Base-by-base conservation (phyloP, 768 basidiomycete species). In the Termitomyces sp. region DNA sequence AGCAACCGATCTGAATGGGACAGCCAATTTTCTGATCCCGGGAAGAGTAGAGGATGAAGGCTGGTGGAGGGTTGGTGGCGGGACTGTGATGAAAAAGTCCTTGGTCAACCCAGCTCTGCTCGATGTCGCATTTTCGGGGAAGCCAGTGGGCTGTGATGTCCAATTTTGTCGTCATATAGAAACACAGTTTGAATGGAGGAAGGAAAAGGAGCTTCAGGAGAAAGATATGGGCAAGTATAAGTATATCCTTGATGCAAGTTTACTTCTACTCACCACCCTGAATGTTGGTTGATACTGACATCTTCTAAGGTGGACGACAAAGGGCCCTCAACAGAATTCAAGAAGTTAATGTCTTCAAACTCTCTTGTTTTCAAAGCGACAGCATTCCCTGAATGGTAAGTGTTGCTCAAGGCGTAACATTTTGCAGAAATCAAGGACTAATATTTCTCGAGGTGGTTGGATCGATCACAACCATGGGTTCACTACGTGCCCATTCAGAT, bases 401-500 rank as follows among this genome's bases (percentile, higher is more conserved):
- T 18, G 39, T 43, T 18, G 18, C 22, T 55, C 4, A n/a, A 26
- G 13, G 39, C 10, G 34, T 14, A 50, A 51, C 34, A 5, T 50
- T 13, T 27, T 53, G 20, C 42, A 27, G 7, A 16, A 32, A 22
- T 18, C 22, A 24, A 7, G 12, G n/a, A 14, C 22, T 50, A 5
- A 31, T 12, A 44, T 24, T 10, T 24, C 24, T 16, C 1, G 48
- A 82, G 81, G 82, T 84, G 72, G 61, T 69, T 70, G 12, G 81
- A 83, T 39, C 76, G 82, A 22, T 72, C 81, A 48, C 78, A 77
- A 53, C 82, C 86, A 0, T 88, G 86, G 86, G 79, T 87, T 2
- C 86, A 88, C 64, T 88, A 87, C 62, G 78, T 88, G 0, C 87
- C 87, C 4, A 70, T 88, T 4, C 79, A 82, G 57, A 66, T 84